Evolutionary conservation across 164 flowering plant species (phyloP), one percentile per base, ranked within the genome.

Genomic region (Magnolia sinica): DNA sequence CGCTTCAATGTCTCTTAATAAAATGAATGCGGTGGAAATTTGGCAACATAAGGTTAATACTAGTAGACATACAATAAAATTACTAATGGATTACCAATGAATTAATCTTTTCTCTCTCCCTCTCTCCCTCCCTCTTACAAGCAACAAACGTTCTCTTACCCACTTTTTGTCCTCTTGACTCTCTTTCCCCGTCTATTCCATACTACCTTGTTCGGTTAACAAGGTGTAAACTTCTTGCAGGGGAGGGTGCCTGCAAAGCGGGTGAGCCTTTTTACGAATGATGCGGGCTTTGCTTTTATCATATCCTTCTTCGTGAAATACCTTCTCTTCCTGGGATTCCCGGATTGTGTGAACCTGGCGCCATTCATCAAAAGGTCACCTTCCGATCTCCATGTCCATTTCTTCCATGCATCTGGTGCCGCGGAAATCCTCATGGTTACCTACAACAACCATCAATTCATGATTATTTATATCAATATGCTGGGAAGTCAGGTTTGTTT

Each of bases 381-480:
- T 71, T 89, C 82, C 58, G 98, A 92, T 76, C 85, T 88, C 96
- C 98, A 95, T 23, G 79, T 84, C 96, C 97, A 92, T 0, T 73
- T 8, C 77, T 76, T 89, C 97, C 96, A 94, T 67, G 50, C 94
- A 10, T 75, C 73, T 67, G 85, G 82, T 0, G 83, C 29, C 58
- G 89, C 82, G 58, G 81, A 83, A 37, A 88, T 88, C 78, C 91
- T 89, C 75, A 89, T 85, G 0, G 96, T 94, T 79, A 90, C 87
- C 91, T 88, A 49, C 18, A 11, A 11, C 61, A 55, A 55, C 61
- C 13, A 55, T 8, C 61, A 55, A 55, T 55, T 55, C 61, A 55
- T 11, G 13, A 11, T 16, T 16, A 11, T 16, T 1, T 11, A 55
- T 0, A 27, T 27, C 2, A 27, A 27, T 27, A 16, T 11, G 13